Evolutionary conservation across 192 early-diverging fungal species (phyloP).

Genomic region (Bifiguratus adelaidae): DNA sequence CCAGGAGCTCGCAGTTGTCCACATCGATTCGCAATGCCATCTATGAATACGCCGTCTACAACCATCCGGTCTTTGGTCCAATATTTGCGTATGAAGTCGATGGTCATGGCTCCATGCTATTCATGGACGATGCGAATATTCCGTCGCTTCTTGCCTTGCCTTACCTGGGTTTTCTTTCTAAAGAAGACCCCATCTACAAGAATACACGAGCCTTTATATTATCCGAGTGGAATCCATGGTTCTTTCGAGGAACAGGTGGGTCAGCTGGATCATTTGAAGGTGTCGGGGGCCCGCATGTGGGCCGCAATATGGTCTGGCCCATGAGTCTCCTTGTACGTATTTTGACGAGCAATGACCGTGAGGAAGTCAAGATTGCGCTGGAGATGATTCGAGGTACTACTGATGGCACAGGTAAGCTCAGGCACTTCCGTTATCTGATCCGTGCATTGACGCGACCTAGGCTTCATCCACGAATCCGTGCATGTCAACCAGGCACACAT

Average conservation of each 20-base stretch:
- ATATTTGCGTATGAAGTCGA: slow-evolving; percentile 60
- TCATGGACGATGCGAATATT: slow-evolving; percentile 69
- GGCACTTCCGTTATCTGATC: background rate
- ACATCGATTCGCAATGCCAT: slow-evolving; percentile 38
- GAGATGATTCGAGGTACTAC: slow-evolving; percentile 38
- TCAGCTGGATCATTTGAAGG: too few relatives aligned
- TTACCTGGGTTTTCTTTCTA: slow-evolving; percentile 43
- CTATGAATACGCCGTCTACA: slow-evolving; percentile 27
- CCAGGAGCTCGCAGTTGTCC: slow-evolving; percentile 24
- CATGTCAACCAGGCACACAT: slow-evolving; percentile 16
- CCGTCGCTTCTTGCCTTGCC: slow-evolving; percentile 52
- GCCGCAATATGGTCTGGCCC: slow-evolving; percentile 47
- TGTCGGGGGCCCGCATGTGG: slow-evolving; percentile 50
- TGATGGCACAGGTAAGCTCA: slow-evolving; percentile 25
- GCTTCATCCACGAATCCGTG: slow-evolving; percentile 60
- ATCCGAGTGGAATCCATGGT: slow-evolving; percentile 54
- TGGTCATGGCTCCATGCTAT: slow-evolving; percentile 45
- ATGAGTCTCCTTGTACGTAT: slow-evolving; percentile 48
- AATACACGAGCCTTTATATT: slow-evolving; percentile 47
- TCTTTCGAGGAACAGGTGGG: slow-evolving; percentile 37
- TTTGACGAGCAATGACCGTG: slow-evolving; percentile 27
- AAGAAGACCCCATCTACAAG: slow-evolving; percentile 36
- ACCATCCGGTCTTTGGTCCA: slow-evolving; percentile 33
- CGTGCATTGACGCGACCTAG: slow-evolving; percentile 2
- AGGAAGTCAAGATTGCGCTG: slow-evolving; percentile 42